Evolutionary conservation across 805 yeast genomes (phyloP), one percentile per base, ranked within the genome.

Genomic region (Ogataea saltuana): DNA sequence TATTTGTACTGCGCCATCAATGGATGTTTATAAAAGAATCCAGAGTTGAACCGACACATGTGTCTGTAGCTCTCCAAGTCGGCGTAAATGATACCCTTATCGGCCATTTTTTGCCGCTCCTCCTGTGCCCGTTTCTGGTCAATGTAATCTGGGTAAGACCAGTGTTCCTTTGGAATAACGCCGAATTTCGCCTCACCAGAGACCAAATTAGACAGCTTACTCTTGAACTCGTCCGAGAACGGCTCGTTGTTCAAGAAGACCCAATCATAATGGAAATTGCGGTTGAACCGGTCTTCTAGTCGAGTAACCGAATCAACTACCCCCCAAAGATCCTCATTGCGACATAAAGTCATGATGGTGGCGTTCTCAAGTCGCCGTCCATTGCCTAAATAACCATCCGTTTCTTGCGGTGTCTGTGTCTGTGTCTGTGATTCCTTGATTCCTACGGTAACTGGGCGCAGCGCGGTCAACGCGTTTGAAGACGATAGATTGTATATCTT

Each of bases 121-220:
- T 64, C 56, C 1, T 78, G 81, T 17, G 96, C 96, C 65, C 76
- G 77, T 15, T 77, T 78, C 63, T 71, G 75, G 64, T 89, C 95
- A 41, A 91, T 79, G 75, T 79, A 83, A 15, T 71, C 82, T 3
- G 98, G 97, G 59, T 80, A 83, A 2, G 89, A 78, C 97, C 97
- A 89, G 60, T 86, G 91, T 55, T 84, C 88, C 40, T 67, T 59
- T 6, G 90, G 89, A 44, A 89, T 81, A 31, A 72, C 43, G 6
- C 91, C 96, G 61, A 81, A 90, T 60, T 78, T 76, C 37, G 83
- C 79, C 27, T 66, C 72, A 35, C 96, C 95, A 42, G 84, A 74
- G 22, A 80, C 79, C 43, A 81, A 68, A 2, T 72, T 61, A 0
- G 72, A 44, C 10, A 88, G 75, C 29, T 69, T 65, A 3, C 58